Evolutionary conservation across 352 stramenopile genomes (phyloP), one percentile per base, ranked within the genome.

Genomic region (Globisporangium lucens): DNA sequence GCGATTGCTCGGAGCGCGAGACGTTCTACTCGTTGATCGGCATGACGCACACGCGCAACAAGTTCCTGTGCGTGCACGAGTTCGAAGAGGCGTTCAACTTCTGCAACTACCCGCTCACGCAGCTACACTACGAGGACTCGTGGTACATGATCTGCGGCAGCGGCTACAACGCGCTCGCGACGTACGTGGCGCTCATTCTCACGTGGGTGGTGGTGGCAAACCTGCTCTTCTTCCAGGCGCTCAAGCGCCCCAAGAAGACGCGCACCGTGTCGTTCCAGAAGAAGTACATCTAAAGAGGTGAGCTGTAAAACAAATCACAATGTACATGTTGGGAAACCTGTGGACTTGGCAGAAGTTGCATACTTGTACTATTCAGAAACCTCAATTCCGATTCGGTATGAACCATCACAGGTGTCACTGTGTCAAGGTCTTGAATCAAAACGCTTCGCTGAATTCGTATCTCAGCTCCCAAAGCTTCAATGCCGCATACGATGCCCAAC

Each of bases 101-200:
- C 29, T 95, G 87, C 77, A 91, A 90, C 68, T 89, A 89, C 67
- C 87, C 87, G 0, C 68, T 89, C 63, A 78, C 81, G n/a, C 84
- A 93, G 69, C 65, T 93, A 69, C 67, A 80, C 51, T 85, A 85
- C 58, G 77, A 91, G 62, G 80, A 93, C 61, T 83, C 79, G 55
- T 93, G 83, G 85, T 95, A 93, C 73, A 91, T 90, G 78, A 89
- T 95, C 70, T 95, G 87, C 74, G 87, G 87, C 29, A 83, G 84
- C 46, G 74, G 77, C 56, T 93, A 93, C 75, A 69, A 52, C 43
- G 74, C 82, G 56, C 88, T 78, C 33, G 56, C 73, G 33, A 87
- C 83, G 24, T 91, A 89, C 69, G 66, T 85, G 46, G 73, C 70
- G 17, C 59, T 90, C 20, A 75, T 85, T 35, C 58, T 89, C 6